These are phyloP conservation scores for Aureobasidium sp. DNA, from an alignment of 2,329 filamentous ascomycete species.

Conservation along the genomic window DNA sequence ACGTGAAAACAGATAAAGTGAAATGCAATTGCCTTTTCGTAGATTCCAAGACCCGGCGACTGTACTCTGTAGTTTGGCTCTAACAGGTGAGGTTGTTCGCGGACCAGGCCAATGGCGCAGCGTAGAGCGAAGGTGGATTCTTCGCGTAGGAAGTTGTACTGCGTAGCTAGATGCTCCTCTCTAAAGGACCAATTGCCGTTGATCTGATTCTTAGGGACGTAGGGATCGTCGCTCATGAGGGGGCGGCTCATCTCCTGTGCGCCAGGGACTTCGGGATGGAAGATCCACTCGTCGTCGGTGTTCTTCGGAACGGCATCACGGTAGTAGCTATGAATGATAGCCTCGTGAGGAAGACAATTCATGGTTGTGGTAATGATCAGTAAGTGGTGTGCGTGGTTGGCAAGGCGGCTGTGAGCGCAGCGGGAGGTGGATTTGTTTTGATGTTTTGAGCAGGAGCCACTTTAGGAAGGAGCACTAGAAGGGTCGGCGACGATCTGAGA, in stretches of 20 bases:
- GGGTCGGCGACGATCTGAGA: neutral
- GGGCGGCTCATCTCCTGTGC: neutral
- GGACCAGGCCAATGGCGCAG: conserved; percentile 53
- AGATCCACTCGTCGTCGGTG: neutral
- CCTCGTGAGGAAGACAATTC: neutral
- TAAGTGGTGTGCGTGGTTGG: no score
- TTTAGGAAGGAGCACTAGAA: neutral
- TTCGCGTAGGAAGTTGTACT: conserved; percentile 69
- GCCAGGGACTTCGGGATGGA: neutral
- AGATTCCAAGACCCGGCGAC: conserved; percentile 47
- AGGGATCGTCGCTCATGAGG: neutral
- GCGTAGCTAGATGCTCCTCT: conserved; percentile 58
- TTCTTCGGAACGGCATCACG: neutral
- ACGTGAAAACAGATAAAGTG: neutral
- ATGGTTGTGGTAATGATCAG: neutral
- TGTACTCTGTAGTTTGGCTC: conserved; percentile 43
- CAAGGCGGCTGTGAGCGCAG: neutral
- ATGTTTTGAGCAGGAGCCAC: neutral
- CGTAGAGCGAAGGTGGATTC: conserved; percentile 64
- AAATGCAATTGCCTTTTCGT: conserved; percentile 52
- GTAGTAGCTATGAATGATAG: neutral
- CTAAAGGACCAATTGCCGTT: conserved; percentile 51
- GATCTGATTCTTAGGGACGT: conserved; percentile 40
- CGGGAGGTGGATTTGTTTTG: neutral
- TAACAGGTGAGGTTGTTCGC: conserved; percentile 42